A percentile compares a stretch with the other conserved stretches of the same genome.
Evolutionary conservation across 441 rosid species (phyloP).

Genomic region (Arabidopsis hybrid): DNA sequence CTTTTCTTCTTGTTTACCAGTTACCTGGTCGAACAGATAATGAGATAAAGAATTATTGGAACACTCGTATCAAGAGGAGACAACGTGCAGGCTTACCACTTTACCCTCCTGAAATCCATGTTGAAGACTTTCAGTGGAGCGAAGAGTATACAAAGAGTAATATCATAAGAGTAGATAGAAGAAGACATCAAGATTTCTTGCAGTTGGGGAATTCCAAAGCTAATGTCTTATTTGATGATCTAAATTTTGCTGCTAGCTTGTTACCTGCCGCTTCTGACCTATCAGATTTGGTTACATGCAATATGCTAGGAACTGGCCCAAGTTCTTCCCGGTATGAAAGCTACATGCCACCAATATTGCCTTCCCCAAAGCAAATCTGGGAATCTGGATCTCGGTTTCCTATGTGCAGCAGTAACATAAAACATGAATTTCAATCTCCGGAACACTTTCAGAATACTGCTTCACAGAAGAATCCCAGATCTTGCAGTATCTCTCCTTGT

Average conservation of each 20-base stretch:
- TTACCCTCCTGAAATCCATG: slow-evolving; percentile 86
- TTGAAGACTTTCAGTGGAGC: slow-evolving; percentile 67
- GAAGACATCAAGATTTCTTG: slow-evolving; percentile 63
- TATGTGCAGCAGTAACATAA: slow-evolving; percentile 53
- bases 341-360: slow-evolving; percentile 59
- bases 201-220: slow-evolving; percentile 65
- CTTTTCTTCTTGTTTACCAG: slow-evolving; percentile 47
- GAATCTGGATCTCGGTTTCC: slow-evolving; percentile 59
- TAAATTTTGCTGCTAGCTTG: slow-evolving; percentile 61
- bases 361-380: slow-evolving; percentile 67
- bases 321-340: slow-evolving; percentile 66
- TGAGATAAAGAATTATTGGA: slow-evolving; percentile 99
- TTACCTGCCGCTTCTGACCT: slow-evolving; percentile 67
- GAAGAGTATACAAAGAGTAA: slow-evolving; percentile 52
- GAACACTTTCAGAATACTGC: slow-evolving; percentile 59
- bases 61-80: slow-evolving; percentile 93
- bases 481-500: slow-evolving; percentile 60
- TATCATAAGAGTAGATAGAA: slow-evolving; percentile 52
- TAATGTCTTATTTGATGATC: slow-evolving; percentile 71
- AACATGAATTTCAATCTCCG: slow-evolving; percentile 60
- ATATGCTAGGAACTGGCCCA: slow-evolving; percentile 67
- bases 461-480: slow-evolving; percentile 51
- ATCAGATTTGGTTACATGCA: slow-evolving; percentile 61
- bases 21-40: slow-evolving; percentile 99
- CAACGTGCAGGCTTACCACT: slow-evolving; percentile 97